Percentiles rank a stretch among this genome's conserved stretches.
Evolutionary conservation across 2,329 filamentous ascomycete genomes (phyloP).

Genomic region (Microcyclospora tardicrescens): DNA sequence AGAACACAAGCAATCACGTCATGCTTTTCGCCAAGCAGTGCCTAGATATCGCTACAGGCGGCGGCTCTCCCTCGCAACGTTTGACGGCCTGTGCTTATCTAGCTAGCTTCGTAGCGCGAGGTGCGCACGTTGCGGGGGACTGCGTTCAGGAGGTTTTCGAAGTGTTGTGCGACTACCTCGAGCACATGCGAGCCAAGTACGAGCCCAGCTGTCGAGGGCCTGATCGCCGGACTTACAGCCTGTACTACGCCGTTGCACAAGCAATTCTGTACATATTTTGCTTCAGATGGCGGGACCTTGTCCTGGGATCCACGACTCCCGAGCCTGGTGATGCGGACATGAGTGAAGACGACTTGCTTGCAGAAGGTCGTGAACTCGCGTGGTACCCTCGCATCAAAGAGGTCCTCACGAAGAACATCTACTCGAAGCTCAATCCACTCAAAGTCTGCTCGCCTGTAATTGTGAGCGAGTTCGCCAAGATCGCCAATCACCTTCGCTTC

Average conservation of each 20-base stretch:
- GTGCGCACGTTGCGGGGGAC: conserved; percentile 62
- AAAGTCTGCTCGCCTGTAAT: conserved; percentile 88
- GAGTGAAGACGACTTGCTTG: conserved; percentile 41
- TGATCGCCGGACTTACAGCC: conserved; percentile 68
- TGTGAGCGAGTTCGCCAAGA: conserved; percentile 79
- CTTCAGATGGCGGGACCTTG: conserved; percentile 91
- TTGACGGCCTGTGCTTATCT: conserved; percentile 85
- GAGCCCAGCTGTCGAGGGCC: conserved; percentile 68
- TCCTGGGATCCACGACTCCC: conserved; percentile 39
- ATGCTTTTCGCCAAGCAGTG: conserved; percentile 76
- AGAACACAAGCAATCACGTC: conserved; percentile 63
- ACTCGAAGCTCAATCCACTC: conserved; percentile 81
- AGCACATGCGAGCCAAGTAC: conserved; percentile 58
- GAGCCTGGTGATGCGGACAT: conserved; percentile 30
- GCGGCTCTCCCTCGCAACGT: conserved; percentile 62
- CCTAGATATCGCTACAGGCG: conserved; percentile 67
- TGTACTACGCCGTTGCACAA: conserved; percentile 81
- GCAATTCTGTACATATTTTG: conserved; percentile 91
- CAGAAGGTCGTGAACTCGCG: conserved; percentile 57
- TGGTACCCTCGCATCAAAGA: conserved; percentile 68
- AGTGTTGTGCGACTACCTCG: conserved; percentile 64
- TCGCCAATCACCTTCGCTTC: conserved; percentile 73
- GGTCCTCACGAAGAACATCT: conserved; percentile 62
- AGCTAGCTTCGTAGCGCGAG: conserved; percentile 85
- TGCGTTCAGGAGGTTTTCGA: conserved; percentile 74